Evolutionary conservation across 2,329 filamentous ascomycete species (phyloP), one percentile per base, ranked within the genome.

Genomic region (Botrytis porri): DNA sequence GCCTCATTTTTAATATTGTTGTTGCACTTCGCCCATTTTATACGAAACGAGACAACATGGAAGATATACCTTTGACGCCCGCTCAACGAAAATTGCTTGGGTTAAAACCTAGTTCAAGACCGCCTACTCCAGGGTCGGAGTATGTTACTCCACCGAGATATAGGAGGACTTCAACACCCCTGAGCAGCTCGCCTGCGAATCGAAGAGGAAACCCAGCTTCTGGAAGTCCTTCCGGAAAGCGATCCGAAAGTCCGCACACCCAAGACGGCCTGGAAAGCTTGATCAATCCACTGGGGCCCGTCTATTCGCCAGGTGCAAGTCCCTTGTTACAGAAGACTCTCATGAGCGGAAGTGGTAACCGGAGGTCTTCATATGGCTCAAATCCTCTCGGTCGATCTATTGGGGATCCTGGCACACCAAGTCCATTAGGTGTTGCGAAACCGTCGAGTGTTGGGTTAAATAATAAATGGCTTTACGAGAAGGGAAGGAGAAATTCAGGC

Each of bases 381-480:
- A 87, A 85, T 75, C 84, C 86, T 63, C 84, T 89, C 74, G 86
- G 83, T 69, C 87, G 83, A 79, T 85, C 82, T 41, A 63, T 54
- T 22, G 60, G 32, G n/a, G 77, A 77, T 81, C 73, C 85, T 32
- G 88, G 88, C 22, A 91, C 91, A 29, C 92, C 93, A 1, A 95
- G 90, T 76, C 92, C 93, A 0, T 57, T 67, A n/a, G 83, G 84
- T 9, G 83, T 85, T 9, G 86, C 87, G 54, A 94, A 92, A 83
- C 88, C 89, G 73, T 90, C 91, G 60, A 94, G 89, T 76, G 89
- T 97, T 70, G 90, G 90, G 0, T 80, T 98, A 80, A 98, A 95
- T 82, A 97, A 90, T 84, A 97, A 96, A 84, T 98, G 95, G 95
- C 83, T 98, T 74, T 98, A 97, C 80, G 94, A 98, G 82, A 93